Evolutionary conservation across 257 asterid species (phyloP).

Genomic region (Scutellaria minor): DNA sequence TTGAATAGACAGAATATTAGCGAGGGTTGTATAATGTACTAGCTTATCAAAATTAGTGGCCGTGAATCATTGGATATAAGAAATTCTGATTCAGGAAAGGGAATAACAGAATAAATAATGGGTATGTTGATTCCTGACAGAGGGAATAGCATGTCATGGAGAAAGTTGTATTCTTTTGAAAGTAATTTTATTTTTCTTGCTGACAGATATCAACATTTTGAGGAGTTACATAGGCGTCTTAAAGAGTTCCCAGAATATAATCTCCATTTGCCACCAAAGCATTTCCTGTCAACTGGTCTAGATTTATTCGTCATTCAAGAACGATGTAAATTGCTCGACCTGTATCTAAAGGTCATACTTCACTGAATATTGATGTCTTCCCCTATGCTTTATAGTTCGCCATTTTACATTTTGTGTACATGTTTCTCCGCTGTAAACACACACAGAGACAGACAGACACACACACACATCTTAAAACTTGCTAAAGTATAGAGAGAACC

Average conservation of each 20-base stretch:
- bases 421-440: constrained; percentile 4
- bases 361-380: constrained; percentile 33
- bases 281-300: constrained; percentile 88
- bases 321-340: constrained; percentile 90
- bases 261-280: constrained; percentile 98
- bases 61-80: constrained; percentile 14
- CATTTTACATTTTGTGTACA: constrained; percentile 18
- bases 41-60: constrained; percentile 18
- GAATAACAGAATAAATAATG: constrained; percentile 7
- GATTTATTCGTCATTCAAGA: constrained; percentile 77
- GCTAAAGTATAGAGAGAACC: constrained; percentile 20
- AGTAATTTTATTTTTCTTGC: constrained; percentile 39
- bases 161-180: constrained; percentile 24
- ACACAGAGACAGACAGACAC: neutral
- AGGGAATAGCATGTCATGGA: constrained; percentile 16
- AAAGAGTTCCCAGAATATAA: constrained; percentile 86
- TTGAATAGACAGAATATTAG: constrained; percentile 15
- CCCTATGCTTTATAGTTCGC: neutral
- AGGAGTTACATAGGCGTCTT: constrained; percentile 96
- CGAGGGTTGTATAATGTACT: constrained; percentile 10
- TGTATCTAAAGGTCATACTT: constrained; percentile 78
- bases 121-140: constrained; percentile 14
- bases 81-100: constrained; percentile 4
- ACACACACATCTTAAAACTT: neutral
- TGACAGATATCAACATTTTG: constrained; percentile 90